Percentiles rank a stretch among this genome's conserved stretches.
phyloP scores from a whole-genome alignment of 306 rosid genomes.

The Gleditsia sinensis region DNA sequence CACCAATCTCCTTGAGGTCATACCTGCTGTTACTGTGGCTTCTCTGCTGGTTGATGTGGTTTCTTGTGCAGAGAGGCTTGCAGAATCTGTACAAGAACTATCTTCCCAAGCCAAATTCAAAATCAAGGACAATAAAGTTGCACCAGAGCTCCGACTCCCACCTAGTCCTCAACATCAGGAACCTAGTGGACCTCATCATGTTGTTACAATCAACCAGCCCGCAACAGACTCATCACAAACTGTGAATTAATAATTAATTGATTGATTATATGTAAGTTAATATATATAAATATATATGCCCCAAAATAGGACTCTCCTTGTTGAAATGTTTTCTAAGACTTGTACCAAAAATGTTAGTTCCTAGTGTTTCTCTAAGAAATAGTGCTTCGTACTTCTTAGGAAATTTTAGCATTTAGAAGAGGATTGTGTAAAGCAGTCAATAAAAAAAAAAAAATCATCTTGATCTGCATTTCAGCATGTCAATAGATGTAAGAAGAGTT shows the following conservation, averaged over 20 bases:
- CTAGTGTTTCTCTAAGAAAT: too few relatives aligned
- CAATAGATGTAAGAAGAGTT: too few relatives aligned
- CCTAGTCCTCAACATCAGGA: neutral
- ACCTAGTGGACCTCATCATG: constrained; percentile 26
- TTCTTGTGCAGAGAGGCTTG: constrained; percentile 37
- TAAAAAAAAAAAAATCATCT: too few relatives aligned
- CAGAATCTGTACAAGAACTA: constrained; percentile 38
- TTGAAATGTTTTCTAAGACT: neutral
- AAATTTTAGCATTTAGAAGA: neutral
- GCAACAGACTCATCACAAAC: neutral
- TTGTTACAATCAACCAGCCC: constrained; percentile 24
- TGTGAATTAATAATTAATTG: neutral
- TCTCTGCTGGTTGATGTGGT: constrained; percentile 41
- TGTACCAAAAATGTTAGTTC: too few relatives aligned
- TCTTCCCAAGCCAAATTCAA: constrained; percentile 33
- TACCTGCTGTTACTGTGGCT: constrained; percentile 38
- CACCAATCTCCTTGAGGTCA: constrained; percentile 29
- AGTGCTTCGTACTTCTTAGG: neutral
- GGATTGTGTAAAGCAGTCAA: neutral
- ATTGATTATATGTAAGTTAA: neutral
- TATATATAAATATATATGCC: neutral
- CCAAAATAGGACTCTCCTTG: neutral
- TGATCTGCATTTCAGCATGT: too few relatives aligned
- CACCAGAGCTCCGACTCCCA: neutral
- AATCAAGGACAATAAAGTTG: constrained; percentile 10